These are phyloP conservation scores for Chaetothyriales sp. DNA, from an alignment of 2,329 filamentous ascomycete species.

Conservation along the genomic window DNA sequence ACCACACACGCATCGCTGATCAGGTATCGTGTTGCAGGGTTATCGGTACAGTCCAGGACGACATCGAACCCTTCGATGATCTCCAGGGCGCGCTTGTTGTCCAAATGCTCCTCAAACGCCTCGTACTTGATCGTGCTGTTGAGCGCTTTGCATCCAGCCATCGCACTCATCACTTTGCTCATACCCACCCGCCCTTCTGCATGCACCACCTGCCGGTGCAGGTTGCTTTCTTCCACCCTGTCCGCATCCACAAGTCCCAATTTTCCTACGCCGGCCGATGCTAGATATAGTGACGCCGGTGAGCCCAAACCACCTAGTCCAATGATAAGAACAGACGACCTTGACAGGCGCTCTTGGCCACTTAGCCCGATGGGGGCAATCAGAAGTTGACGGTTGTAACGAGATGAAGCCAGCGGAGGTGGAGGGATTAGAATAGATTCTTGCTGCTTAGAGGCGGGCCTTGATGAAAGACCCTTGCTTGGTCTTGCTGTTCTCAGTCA, in stretches of 20 bases:
- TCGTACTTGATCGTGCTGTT: constrained; percentile 11
- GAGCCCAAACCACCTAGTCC: constrained; percentile 84
- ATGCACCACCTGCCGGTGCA: constrained; percentile 85
- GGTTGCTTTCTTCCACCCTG: constrained; percentile 71
- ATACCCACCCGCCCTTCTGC: constrained; percentile 46
- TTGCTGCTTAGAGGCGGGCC: not conserved
- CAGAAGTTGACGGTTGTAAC: constrained; percentile 17
- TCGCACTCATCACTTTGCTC: constrained; percentile 11
- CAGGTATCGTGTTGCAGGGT: constrained; percentile 78
- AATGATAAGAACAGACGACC: constrained; percentile 49
- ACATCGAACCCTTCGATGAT: constrained; percentile 37
- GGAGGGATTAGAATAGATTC: constrained; percentile 7
- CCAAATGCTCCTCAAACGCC: constrained; percentile 7
- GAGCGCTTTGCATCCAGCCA: constrained; percentile 8
- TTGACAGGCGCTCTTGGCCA: constrained; percentile 12
- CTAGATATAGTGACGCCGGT: constrained; percentile 82
- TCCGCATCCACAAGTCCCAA: constrained; percentile 81
- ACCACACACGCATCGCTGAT: constrained; percentile 82
- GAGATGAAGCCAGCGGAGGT: constrained; percentile 11
- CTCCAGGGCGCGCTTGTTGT: not conserved
- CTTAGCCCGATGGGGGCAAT: constrained; percentile 9
- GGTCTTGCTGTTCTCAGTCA: not conserved
- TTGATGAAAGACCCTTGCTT: not conserved
- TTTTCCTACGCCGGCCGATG: constrained; percentile 70
- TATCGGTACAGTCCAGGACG: constrained; percentile 89